Percentiles rank a stretch among this genome's conserved stretches.
Conservation (phyloP, 1,284 basidiomycete species). For the Apiotrichum akiyoshidainum region DNA sequence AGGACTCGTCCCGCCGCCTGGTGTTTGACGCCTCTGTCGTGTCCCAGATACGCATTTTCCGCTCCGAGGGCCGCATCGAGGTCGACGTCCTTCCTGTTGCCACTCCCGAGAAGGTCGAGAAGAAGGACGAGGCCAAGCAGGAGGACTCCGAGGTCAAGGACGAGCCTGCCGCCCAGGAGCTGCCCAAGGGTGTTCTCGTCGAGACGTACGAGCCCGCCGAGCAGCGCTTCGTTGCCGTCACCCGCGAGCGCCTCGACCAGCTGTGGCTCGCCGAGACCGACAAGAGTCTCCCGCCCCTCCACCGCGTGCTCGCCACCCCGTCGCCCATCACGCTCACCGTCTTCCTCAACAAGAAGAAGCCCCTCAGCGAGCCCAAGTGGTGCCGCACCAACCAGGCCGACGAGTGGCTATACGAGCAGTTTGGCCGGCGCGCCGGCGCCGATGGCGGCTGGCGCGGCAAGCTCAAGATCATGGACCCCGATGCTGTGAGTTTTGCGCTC, state of each 20-base stretch:
- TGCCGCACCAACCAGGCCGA: constrained; percentile 88
- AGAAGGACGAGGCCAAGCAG: constrained; percentile 11
- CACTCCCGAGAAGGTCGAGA: constrained; percentile 9
- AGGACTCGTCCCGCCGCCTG: constrained; percentile 76
- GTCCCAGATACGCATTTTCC: constrained; percentile 71
- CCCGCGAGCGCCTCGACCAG: constrained; percentile 30
- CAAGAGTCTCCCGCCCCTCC: constrained; percentile 22
- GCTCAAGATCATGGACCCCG: constrained; percentile 86
- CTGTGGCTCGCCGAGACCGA: constrained; percentile 26
- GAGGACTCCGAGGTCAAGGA: constrained; percentile 8
- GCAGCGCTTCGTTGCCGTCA: constrained; percentile 41
- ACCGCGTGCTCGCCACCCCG: constrained; percentile 21
- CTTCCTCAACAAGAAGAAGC: constrained; percentile 77
- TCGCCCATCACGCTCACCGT: constrained; percentile 46
- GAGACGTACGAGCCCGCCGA: constrained; percentile 46
- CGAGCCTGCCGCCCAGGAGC: constrained; percentile 10
- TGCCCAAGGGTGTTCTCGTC: constrained; percentile 49
- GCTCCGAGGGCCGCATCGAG: constrained; percentile 80
- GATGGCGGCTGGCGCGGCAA: constrained; percentile 84
- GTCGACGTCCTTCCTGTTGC: constrained; percentile 55
- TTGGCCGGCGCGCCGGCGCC: constrained; percentile 61
- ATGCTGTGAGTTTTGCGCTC: constrained; percentile 65
- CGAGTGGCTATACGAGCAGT: constrained; percentile 82
- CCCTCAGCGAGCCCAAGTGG: constrained; percentile 92
- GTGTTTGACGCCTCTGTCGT: constrained; percentile 86